phyloP scores from a whole-genome alignment of 2,329 filamentous ascomycete genomes.

The Ophiocordyceps sinensis region DNA sequence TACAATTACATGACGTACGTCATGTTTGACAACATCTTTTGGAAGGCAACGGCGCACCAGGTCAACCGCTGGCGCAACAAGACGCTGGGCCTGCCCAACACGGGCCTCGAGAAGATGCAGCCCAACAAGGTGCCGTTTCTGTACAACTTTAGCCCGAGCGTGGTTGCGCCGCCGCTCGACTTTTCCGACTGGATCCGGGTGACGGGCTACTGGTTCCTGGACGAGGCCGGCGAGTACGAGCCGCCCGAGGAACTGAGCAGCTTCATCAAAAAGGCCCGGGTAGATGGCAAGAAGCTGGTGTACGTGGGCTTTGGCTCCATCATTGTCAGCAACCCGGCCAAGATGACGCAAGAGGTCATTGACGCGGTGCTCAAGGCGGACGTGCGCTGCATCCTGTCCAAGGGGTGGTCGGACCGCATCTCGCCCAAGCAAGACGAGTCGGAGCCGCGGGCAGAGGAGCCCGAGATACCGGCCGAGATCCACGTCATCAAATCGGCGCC shows the following conservation, averaged over 20 bases:
- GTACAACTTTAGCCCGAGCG: constrained; percentile 90
- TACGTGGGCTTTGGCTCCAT: constrained; percentile 97
- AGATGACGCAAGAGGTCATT: constrained; percentile 83
- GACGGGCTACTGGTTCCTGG: constrained; percentile 95
- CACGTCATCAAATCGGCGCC: constrained; percentile 80
- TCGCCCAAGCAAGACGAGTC: constrained; percentile 29
- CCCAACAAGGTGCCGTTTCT: constrained; percentile 95
- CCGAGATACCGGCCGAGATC: constrained; percentile 64
- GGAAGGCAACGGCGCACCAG: constrained; percentile 82
- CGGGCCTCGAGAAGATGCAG: constrained; percentile 79
- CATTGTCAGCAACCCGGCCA: constrained; percentile 76
- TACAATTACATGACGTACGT: constrained; percentile 95
- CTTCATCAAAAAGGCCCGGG: constrained; percentile 73
- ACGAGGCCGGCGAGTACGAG: constrained; percentile 56
- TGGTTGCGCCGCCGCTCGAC: constrained; percentile 87
- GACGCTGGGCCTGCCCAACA: constrained; percentile 63
- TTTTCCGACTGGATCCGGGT: constrained; percentile 97
- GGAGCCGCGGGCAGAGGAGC: constrained; percentile 41
- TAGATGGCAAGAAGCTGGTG: constrained; percentile 78
- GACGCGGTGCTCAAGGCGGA: constrained; percentile 84
- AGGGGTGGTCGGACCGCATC: constrained; percentile 85
- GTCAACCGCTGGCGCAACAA: constrained; percentile 87
- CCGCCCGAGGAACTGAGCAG: constrained; percentile 61
- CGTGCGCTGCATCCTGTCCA: constrained; percentile 86
- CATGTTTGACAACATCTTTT: constrained; percentile 94